phyloP scores from a whole-genome alignment of 1,284 basidiomycete species.

The Ganoderma resinaceum region DNA sequence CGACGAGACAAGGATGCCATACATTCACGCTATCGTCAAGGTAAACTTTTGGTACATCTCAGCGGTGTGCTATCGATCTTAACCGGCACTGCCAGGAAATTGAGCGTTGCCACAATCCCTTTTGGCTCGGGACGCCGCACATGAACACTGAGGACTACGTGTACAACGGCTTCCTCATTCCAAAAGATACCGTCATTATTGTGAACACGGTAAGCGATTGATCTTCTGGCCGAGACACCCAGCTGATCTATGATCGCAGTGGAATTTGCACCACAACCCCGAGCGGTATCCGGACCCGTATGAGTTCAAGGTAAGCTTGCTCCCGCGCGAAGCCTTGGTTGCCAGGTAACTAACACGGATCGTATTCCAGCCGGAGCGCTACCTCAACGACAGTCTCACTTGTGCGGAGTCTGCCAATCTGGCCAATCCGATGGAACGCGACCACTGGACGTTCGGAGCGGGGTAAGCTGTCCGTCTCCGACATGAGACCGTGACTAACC shows the following conservation, averaged over 20 bases:
- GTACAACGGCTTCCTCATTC: slow-evolving; percentile 32
- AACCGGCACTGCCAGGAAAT: slow-evolving; percentile 19
- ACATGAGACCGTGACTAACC: not conserved
- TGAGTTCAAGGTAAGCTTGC: not conserved
- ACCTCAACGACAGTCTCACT: slow-evolving; percentile 22
- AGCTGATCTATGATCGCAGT: not conserved
- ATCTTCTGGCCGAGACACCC: not conserved
- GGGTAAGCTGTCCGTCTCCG: slow-evolving; percentile 23
- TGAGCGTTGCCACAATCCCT: slow-evolving; percentile 44
- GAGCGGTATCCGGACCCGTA: not conserved
- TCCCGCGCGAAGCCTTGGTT: too few species aligned
- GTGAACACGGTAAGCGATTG: slow-evolving; percentile 19
- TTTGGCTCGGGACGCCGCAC: slow-evolving; percentile 43
- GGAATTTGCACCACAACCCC: not conserved
- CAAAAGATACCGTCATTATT: slow-evolving; percentile 33
- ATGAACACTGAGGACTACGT: slow-evolving; percentile 28
- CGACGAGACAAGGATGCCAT: slow-evolving; percentile 11
- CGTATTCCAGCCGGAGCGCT: not conserved
- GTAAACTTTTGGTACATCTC: not conserved
- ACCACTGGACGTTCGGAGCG: slow-evolving; percentile 31
- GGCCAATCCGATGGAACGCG: slow-evolving; percentile 30
- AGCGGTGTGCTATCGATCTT: not conserved
- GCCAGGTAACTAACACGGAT: not conserved
- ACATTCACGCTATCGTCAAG: not conserved
- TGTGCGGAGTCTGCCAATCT: slow-evolving; percentile 32